Percentiles rank a stretch among this genome's conserved stretches.
Conservation (phyloP, 129 eudicot species). For the Erigeron canadensis region DNA sequence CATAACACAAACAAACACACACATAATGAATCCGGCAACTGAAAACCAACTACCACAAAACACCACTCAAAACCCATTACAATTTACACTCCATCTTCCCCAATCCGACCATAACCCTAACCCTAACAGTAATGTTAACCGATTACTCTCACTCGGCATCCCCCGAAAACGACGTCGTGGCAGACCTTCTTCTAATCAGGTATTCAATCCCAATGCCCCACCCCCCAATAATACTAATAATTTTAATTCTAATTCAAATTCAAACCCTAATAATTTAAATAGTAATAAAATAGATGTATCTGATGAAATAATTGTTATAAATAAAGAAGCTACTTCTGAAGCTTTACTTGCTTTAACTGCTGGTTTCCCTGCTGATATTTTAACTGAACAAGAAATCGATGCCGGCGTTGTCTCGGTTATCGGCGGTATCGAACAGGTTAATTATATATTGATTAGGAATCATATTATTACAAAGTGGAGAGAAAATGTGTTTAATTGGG, state of each 20-base stretch:
- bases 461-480: constrained; percentile 91
- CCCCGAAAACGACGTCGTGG: constrained; percentile 82
- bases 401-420: constrained; percentile 76
- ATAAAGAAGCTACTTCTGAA: constrained; percentile 88
- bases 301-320: constrained; percentile 89
- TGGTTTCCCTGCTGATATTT: constrained; percentile 89
- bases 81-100: constrained; percentile 47
- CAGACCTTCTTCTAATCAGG: constrained; percentile 60
- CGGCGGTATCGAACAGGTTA: constrained; percentile 96
- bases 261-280: constrained; percentile 23
- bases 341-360: constrained; percentile 80
- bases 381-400: constrained; percentile 83
- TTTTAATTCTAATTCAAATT: constrained; percentile 1
- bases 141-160: constrained; percentile 49
- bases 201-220: constrained; percentile 31
- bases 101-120: constrained; percentile 42
- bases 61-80: constrained; percentile 41
- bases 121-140: constrained; percentile 37
- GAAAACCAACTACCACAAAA: constrained; percentile 32
- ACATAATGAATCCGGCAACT: constrained; percentile 45
- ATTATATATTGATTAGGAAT: constrained; percentile 81
- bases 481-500: constrained; percentile 74
- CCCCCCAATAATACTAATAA: too few relatives aligned
- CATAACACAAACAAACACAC: background rate
- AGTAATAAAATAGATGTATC: constrained; percentile 44